Percentiles rank a stretch among this genome's conserved stretches.
Evolutionary conservation across 2,329 filamentous ascomycete genomes (phyloP).

Genomic region (Davidsoniella neocaledoniae): DNA sequence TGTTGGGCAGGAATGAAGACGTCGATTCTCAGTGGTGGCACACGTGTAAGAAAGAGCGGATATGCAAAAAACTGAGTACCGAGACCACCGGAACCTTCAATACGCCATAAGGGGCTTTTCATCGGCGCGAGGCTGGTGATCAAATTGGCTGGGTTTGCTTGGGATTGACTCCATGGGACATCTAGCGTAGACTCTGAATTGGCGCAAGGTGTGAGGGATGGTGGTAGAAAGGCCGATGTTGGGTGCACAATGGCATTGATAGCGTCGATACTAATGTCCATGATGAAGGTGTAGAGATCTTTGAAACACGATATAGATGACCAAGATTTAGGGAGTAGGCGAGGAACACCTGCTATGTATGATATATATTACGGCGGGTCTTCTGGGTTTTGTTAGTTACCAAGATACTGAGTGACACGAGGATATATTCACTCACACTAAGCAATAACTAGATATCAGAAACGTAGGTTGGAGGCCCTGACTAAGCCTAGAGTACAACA

Average conservation of each 20-base stretch:
- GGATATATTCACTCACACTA: not conserved
- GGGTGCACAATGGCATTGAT: conserved; percentile 42
- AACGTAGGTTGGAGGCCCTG: not conserved
- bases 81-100: conserved; percentile 40
- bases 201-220: not conserved
- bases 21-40: conserved; percentile 38
- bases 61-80: conserved; percentile 41
- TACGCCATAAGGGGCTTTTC: conserved; percentile 32
- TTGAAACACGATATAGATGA: not conserved
- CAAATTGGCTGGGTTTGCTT: conserved; percentile 43
- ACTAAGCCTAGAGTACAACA: not conserved
- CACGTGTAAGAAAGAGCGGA: conserved; percentile 30
- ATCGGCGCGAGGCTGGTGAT: conserved; percentile 37
- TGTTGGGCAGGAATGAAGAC: conserved; percentile 38
- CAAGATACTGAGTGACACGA: not conserved
- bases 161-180: conserved; percentile 28
- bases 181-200: not conserved
- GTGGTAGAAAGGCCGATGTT: conserved; percentile 31
- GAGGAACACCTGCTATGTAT: not conserved
- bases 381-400: not conserved
- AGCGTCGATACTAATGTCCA: conserved; percentile 36
- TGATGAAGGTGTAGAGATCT: conserved; percentile 17
- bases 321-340: not conserved
- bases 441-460: not conserved
- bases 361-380: not conserved